These are phyloP conservation scores for Dioszegia hungarica DNA, from an alignment of 768 basidiomycete species.

Conservation along the genomic window DNA sequence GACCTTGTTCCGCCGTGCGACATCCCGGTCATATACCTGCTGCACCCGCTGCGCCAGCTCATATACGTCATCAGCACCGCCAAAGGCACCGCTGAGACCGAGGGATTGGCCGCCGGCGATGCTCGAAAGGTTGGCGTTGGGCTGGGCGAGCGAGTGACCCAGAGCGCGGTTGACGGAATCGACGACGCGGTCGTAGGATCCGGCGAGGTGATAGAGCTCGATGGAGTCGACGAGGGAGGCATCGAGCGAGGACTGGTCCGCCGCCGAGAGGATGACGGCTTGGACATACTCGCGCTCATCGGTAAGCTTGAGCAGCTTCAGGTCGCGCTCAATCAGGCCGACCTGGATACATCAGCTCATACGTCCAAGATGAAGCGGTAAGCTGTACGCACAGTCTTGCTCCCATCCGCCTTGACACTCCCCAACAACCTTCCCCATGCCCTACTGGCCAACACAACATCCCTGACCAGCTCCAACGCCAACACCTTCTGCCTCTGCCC, in stretches of 20 bases:
- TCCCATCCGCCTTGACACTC: conserved; percentile 82
- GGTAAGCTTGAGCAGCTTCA: conserved; percentile 66
- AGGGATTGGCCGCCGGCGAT: conserved; percentile 41
- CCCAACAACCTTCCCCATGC: conserved; percentile 89
- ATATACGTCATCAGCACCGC: conserved; percentile 57
- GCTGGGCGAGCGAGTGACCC: conserved; percentile 69
- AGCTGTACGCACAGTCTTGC: conserved; percentile 64
- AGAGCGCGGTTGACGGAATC: conserved; percentile 80
- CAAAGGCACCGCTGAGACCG: conserved; percentile 50
- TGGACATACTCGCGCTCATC: conserved; percentile 68
- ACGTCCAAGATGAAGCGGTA: no score
- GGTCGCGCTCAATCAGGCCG: conserved; percentile 80
- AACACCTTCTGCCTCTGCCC: conserved; percentile 80
- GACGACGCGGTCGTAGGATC: conserved; percentile 82
- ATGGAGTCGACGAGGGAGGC: conserved; percentile 83
- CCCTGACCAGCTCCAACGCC: conserved; percentile 50
- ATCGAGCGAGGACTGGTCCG: conserved; percentile 73
- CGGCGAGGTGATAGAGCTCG: conserved; percentile 90
- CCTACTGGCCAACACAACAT: conserved; percentile 50
- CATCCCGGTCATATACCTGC: conserved; percentile 60
- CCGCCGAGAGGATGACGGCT: conserved; percentile 76
- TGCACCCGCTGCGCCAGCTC: conserved; percentile 67
- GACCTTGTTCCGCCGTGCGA: conserved; percentile 67
- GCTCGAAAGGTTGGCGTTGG: background rate
- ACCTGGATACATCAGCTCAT: conserved; percentile 54